phyloP scores from a whole-genome alignment of 768 basidiomycete species.

The Lanmaoa rubissima region DNA sequence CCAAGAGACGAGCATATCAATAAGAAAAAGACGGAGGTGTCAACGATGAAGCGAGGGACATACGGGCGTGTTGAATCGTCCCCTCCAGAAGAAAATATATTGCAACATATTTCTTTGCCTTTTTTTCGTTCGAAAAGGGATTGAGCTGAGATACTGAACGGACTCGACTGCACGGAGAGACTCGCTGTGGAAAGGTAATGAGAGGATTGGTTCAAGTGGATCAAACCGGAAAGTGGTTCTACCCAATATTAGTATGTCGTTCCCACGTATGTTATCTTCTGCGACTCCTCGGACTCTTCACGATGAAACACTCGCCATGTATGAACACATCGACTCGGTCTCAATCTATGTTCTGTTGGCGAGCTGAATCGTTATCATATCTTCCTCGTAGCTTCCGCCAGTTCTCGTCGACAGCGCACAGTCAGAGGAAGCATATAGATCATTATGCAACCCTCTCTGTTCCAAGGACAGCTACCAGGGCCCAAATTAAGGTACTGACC shows the following conservation, averaged over 20 bases:
- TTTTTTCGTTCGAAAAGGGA: slow-evolving; percentile 4
- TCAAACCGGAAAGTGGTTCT: slow-evolving; percentile 21
- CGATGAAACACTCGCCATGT: background rate
- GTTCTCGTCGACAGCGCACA: slow-evolving; percentile 22
- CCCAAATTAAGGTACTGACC: slow-evolving; percentile 31
- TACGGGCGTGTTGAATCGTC: slow-evolving; percentile 30
- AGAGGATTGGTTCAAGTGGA: slow-evolving; percentile 11
- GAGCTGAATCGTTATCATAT: background rate
- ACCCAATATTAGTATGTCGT: slow-evolving; percentile 10
- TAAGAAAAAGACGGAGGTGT: background rate
- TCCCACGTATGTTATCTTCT: slow-evolving; percentile 24
- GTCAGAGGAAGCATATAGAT: slow-evolving; percentile 16
- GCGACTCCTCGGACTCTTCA: background rate
- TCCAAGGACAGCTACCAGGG: slow-evolving; percentile 30
- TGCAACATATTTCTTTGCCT: slow-evolving; percentile 18
- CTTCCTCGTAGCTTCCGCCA: background rate
- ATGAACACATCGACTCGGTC: background rate
- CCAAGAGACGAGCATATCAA: background rate
- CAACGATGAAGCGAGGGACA: slow-evolving; percentile 1
- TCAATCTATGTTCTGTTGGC: background rate
- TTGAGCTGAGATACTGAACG: background rate
- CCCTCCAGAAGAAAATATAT: slow-evolving; percentile 27
- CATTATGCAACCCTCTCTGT: slow-evolving; percentile 30
- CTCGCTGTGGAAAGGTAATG: background rate
- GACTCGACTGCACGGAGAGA: too few species aligned